These are phyloP conservation scores for Pyrenophora teres DNA, from an alignment of 2,329 filamentous ascomycete species.

Conservation along the genomic window DNA sequence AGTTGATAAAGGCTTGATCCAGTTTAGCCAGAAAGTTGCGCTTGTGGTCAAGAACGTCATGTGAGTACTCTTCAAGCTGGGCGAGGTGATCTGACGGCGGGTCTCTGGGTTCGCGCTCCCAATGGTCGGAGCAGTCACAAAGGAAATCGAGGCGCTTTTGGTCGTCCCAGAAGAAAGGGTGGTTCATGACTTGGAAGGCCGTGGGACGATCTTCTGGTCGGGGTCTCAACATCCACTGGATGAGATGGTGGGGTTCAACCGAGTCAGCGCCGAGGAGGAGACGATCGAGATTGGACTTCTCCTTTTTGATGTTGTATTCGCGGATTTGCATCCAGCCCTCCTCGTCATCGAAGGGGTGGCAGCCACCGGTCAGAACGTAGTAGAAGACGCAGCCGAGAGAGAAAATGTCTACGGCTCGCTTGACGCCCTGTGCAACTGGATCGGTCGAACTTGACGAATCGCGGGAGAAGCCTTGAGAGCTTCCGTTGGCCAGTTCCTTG, in stretches of 20 bases:
- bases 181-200: slow-evolving; percentile 79
- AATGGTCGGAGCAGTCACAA: slow-evolving; percentile 96
- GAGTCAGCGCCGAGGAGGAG: slow-evolving; percentile 83
- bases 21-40: slow-evolving; percentile 79
- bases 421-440: slow-evolving; percentile 72
- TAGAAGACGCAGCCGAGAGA: slow-evolving; percentile 97
- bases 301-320: slow-evolving; percentile 96
- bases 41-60: slow-evolving; percentile 56
- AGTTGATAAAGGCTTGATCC: slow-evolving; percentile 83
- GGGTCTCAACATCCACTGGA: slow-evolving; percentile 76
- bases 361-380: slow-evolving; percentile 92
- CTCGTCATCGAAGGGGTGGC: slow-evolving; percentile 91
- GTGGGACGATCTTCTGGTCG: slow-evolving; percentile 71
- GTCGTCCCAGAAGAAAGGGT: slow-evolving; percentile 94
- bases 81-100: slow-evolving; percentile 72
- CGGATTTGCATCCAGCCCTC: slow-evolving; percentile 83
- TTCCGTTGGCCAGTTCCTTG: slow-evolving; percentile 49
- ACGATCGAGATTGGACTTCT: slow-evolving; percentile 72
- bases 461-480: slow-evolving; percentile 50
- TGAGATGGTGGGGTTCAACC: slow-evolving; percentile 84
- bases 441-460: slow-evolving; percentile 49
- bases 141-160: slow-evolving; percentile 90
- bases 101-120: slow-evolving; percentile 88
- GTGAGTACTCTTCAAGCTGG: slow-evolving; percentile 59
- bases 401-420: slow-evolving; percentile 96